Conservation (phyloP, 371 early-diverging fungal genomes). For the Amoeboradix gromovi region DNA sequence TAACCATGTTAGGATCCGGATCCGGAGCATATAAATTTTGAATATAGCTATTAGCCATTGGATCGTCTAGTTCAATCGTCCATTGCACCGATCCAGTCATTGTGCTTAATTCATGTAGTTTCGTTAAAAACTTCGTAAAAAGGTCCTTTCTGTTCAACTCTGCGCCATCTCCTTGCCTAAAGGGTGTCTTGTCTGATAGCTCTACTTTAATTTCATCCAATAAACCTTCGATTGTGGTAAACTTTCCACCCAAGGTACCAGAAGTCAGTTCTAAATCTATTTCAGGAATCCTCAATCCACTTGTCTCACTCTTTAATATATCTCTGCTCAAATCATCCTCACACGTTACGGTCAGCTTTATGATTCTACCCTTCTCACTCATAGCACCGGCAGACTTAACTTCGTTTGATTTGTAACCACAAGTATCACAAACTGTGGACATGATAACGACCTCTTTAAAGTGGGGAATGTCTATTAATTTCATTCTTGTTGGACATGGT, state of each 20-base stretch:
- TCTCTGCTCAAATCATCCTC: conserved; percentile 65
- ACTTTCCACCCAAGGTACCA: conserved; percentile 84
- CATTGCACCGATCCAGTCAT: conserved; percentile 18
- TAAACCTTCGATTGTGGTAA: conserved; percentile 80
- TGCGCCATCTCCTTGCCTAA: conserved; percentile 41
- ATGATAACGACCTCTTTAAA: conserved; percentile 83
- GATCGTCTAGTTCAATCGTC: conserved; percentile 59
- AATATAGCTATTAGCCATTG: conserved; percentile 37
- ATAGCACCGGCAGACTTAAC: conserved; percentile 80
- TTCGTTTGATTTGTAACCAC: conserved; percentile 81
- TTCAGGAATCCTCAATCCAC: conserved; percentile 63
- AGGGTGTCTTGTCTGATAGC: conserved; percentile 32
- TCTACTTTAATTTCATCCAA: conserved; percentile 60
- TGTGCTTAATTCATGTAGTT: conserved; percentile 24
- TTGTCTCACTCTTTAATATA: conserved; percentile 73
- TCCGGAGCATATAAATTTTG: conserved; percentile 72
- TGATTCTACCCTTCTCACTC: conserved; percentile 37
- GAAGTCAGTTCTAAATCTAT: conserved; percentile 39
- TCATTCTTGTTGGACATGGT: conserved; percentile 66
- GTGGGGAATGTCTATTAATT: conserved; percentile 61
- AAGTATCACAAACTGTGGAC: conserved; percentile 66
- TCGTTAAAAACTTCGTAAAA: conserved; percentile 34
- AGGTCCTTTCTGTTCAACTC: conserved; percentile 16
- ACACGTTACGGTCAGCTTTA: conserved; percentile 43
- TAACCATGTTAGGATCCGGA: conserved; percentile 62